Evolutionary conservation across 768 basidiomycete genomes (phyloP), one percentile per base, ranked within the genome.

Genomic region (Mycena galericulata): DNA sequence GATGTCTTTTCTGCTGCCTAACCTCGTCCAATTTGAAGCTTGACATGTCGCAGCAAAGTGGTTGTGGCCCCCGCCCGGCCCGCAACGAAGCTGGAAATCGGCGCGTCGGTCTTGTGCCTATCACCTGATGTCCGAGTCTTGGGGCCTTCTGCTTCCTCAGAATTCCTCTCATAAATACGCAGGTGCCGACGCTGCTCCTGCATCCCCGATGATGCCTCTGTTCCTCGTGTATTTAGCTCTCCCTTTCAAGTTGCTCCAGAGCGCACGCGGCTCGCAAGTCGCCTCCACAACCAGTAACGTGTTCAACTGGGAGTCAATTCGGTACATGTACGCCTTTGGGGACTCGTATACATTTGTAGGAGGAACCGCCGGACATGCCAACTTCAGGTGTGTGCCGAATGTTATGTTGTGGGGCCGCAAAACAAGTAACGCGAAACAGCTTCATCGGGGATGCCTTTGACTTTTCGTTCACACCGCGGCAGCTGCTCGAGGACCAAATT

Each of bases 271-370:
- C 10, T 47, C 30, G 17, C 20, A 40, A 17, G 43, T 40, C 15
- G 46, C 64, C 11, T 11, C 24, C 9, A n/a, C 41, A 6, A 22
- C 11, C 15, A n/a, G 49, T 12, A 30, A 29, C 30, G 22, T n/a
- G 22, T 85, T 87, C 71, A 67, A 81, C 71, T 87, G 86, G 85
- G 74, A 83, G 45, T 62, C 70, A 7, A 82, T 82, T 27, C 76
- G 80, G 74, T 84, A 83, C 56, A 76, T 88, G 32, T 86, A 87
- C 68, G 85, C 85, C 8, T 88, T 88, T 68, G 87, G 87, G 5
- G 87, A 88, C 71, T 87, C 86, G 2, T 88, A 88, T 68, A 83
- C 87, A 0, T 88, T 87, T 65, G 85, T 88, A 0, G 83, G 86
- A 72, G 87, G 87, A 1, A 84, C 83, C 2, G 70, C 72, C 3